Base-by-base conservation (phyloP, 495 filamentous ascomycete genomes). In the Penicillium bovifimosum region DNA sequence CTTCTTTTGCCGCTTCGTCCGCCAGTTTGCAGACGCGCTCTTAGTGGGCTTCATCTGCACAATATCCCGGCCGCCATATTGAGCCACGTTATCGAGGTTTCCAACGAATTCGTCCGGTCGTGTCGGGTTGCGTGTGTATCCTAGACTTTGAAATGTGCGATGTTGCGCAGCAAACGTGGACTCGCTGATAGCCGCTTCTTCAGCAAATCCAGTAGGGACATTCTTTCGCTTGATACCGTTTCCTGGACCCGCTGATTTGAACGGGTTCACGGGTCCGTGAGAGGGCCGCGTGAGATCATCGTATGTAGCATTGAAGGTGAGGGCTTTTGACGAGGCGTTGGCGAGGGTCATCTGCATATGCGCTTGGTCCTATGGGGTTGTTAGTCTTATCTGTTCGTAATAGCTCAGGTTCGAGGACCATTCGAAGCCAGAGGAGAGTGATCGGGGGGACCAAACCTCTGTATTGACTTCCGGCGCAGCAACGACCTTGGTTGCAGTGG, bases 121-220 rank as follows among this genome's bases (percentile, higher is more conserved):
- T 20, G 70, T 75, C 7, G 81, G 81, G 38, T 83, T 80, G 56
- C 75, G 73, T 9, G 82, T 73, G 59, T 83, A 85, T 7, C 82
- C 82, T 36, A 78, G 55, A 52, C 76, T 81, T 64, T 90, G 85
- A 47, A 89, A 83, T 1, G 86, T 89, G 53, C 85, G 79, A 65
- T 90, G 90, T 63, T 91, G 87, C 52, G 80, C 80, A 56, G 84
- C 81, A 61, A 99, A 99, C 0, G 88, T 91, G 50, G 87, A 78
- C 61, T 95, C 92, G 67, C 88, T 95, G 54, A 99, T 84, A 50
- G 82, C 90, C 1, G 86, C 85, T 69, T 97, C 92, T 55, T 91
- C 79, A 0, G 95, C 95, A 62, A 80, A 84, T 5, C 93, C 93
- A 0, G 95, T 96, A 9, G 95, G 84, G 2, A 97, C 85, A 54